A percentile compares a stretch with the other conserved stretches of the same genome.
phyloP scores from a whole-genome alignment of 352 stramenopile genomes.

The Globisporangium sylvaticum region DNA sequence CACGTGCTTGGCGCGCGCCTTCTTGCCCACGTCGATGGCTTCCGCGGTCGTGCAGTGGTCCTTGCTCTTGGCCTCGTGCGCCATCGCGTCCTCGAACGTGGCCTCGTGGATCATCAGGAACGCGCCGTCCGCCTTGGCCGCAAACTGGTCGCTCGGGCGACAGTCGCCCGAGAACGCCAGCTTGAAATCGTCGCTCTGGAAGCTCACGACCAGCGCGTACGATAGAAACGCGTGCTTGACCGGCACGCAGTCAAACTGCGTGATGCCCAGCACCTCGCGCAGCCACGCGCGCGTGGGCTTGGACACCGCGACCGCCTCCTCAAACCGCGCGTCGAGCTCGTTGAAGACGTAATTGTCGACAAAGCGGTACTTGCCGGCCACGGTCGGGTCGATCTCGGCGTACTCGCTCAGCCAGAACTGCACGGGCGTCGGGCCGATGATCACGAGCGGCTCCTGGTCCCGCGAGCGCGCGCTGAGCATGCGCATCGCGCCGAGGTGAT shows the following conservation, averaged over 20 bases:
- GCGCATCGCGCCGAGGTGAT: constrained; percentile 93
- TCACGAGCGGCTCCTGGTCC: constrained; percentile 65
- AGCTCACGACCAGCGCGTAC: constrained; percentile 87
- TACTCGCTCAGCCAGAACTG: constrained; percentile 92
- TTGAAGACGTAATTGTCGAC: constrained; percentile 87
- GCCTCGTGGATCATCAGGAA: constrained; percentile 97
- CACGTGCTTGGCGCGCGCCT: constrained; percentile 77
- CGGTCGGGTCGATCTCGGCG: constrained; percentile 58
- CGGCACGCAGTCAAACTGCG: constrained; percentile 54
- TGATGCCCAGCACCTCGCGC: constrained; percentile 35
- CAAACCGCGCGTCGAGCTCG: constrained; percentile 34
- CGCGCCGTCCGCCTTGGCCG: constrained; percentile 44
- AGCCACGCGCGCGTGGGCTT: constrained; percentile 41
- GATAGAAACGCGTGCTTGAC: constrained; percentile 90
- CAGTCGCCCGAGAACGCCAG: constrained; percentile 95
- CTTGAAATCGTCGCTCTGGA: constrained; percentile 50
- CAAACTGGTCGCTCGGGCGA: constrained; percentile 78
- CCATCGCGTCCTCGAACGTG: constrained; percentile 95
- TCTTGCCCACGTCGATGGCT: constrained; percentile 79
- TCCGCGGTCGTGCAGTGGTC: constrained; percentile 93
- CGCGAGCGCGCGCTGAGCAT: constrained; percentile 77
- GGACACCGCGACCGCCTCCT: constrained; percentile 27
- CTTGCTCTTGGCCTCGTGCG: constrained; percentile 91
- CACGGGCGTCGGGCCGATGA: constrained; percentile 91
- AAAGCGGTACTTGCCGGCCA: constrained; percentile 87